These are phyloP conservation scores for Alnus rubra DNA, from an alignment of 306 rosid genomes.

Conservation along the genomic window DNA sequence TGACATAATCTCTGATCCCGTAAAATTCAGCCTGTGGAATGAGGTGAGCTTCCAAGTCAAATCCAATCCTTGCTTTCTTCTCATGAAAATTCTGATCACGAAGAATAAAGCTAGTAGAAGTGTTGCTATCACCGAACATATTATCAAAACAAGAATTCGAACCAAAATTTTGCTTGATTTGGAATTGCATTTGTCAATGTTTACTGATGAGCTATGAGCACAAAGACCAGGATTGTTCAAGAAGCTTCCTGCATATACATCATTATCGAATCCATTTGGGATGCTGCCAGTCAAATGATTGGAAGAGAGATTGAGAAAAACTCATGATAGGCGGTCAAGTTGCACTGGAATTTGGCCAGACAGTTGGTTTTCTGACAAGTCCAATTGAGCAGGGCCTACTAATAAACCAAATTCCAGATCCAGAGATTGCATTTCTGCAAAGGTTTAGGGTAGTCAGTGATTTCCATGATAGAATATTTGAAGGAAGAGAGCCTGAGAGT, in stretches of 20 bases:
- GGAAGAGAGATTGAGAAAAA: conserved; percentile 46
- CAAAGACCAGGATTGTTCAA: conserved; percentile 41
- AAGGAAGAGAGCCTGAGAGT: conserved; percentile 52
- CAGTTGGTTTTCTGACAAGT: conserved; percentile 66
- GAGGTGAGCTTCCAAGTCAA: no score
- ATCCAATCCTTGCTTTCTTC: no score
- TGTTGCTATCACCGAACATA: no score
- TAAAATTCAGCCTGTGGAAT: no score
- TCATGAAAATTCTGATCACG: no score
- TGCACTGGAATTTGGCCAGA: conserved; percentile 63
- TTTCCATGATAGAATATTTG: conserved; percentile 48
- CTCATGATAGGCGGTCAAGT: background rate
- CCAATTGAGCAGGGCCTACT: conserved; percentile 42
- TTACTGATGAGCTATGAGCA: no score
- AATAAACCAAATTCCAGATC: conserved; percentile 43
- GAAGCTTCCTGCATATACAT: conserved; percentile 49
- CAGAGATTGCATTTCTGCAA: conserved; percentile 50
- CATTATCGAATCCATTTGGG: conserved; percentile 46
- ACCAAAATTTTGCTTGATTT: no score
- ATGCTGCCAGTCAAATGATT: conserved; percentile 58
- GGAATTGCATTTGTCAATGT: no score
- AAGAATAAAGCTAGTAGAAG: no score
- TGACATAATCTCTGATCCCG: no score
- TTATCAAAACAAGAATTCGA: no score
- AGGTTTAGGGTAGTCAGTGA: conserved; percentile 41